Base-by-base conservation (phyloP, 805 yeast genomes). In the Yarrowia osloensis region DNA sequence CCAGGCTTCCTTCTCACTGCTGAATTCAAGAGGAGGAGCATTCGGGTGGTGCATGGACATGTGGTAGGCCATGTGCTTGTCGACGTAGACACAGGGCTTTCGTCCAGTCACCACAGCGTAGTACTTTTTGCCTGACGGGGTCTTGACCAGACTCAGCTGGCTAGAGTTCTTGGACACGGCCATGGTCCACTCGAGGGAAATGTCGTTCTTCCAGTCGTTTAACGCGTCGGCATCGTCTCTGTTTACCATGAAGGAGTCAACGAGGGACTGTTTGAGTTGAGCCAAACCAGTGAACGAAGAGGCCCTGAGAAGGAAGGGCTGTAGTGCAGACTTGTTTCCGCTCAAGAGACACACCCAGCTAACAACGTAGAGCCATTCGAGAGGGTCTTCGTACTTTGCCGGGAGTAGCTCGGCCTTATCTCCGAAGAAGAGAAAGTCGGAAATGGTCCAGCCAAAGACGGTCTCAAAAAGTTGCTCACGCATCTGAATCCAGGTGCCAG, bases 11-110 rank as follows among this genome's bases (percentile, higher is more conserved):
- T 50, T 50, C 33, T 50, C 57, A 26, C 40, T 50, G 40, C 15
- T 15, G 7, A 50, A 50, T 11, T 50, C 57, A 2, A 50, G 28
- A 7, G 57, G 57, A 33, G 40, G 2, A 33, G 26, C 19, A 21
- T 50, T 50, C 2, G 57, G 57, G 11, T 50, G 57, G 57, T 50
- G 57, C 40, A 50, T 31, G 21, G 57, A 50, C 57, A 50, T 50
- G 40, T 50, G 57, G n/a, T 31, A 21, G n/a, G 57, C 57, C 57
- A 50, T 50, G n/a, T 50, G 57, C 21, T 33, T 50, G 40, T 50
- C 57, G 6, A 33, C 57, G 8, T 50, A 50, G 28, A 50, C 57
- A 22, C 57, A 50, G 21, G 57, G 57, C 29, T 50, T 50, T 22
- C 57, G 21, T 6, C 57, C 57, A 21, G 57, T 50, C 4, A 50